phyloP scores from a whole-genome alignment of 768 basidiomycete species.

The Boletus coccyginus region DNA sequence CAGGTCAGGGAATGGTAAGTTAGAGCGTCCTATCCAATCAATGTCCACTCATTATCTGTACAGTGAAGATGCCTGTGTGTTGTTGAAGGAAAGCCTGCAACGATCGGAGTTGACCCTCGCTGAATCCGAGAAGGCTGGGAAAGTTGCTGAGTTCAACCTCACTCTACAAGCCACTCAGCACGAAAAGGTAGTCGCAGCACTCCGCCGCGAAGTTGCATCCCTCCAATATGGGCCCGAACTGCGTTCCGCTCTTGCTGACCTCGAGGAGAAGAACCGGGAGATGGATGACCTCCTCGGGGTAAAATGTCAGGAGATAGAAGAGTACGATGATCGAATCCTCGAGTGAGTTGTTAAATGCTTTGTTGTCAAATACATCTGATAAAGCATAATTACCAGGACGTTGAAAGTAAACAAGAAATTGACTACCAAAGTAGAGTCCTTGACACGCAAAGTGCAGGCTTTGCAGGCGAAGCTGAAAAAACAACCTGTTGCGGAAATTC shows the following conservation, averaged over 20 bases:
- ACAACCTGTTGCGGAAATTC: slow-evolving; percentile 8
- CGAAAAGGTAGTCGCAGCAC: slow-evolving; percentile 56
- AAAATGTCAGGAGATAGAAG: slow-evolving; percentile 79
- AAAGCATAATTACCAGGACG: slow-evolving; percentile 44
- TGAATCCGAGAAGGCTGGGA: slow-evolving; percentile 55
- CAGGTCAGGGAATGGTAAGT: slow-evolving; percentile 62
- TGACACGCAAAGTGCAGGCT: slow-evolving; percentile 70
- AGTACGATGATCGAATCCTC: slow-evolving; percentile 77
- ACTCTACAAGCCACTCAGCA: slow-evolving; percentile 64
- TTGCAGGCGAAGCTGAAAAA: slow-evolving; percentile 65
- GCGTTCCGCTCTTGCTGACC: slow-evolving; percentile 51
- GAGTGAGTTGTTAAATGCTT: slow-evolving; percentile 45
- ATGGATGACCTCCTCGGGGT: slow-evolving; percentile 69
- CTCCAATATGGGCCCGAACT: slow-evolving; percentile 55
- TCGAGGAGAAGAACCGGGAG: slow-evolving; percentile 69
- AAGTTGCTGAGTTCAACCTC: slow-evolving; percentile 64
- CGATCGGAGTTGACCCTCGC: slow-evolving; percentile 43
- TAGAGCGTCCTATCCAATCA: neutral
- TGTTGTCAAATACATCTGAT: slow-evolving; percentile 1
- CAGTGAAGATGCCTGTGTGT: slow-evolving; percentile 48
- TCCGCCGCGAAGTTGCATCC: slow-evolving; percentile 54
- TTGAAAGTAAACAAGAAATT: slow-evolving; percentile 82
- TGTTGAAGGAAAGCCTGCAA: slow-evolving; percentile 41
- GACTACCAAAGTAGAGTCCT: slow-evolving; percentile 60
- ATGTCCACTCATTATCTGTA: slow-evolving; percentile 7